These are phyloP conservation scores for Xerocomellus dryophilus DNA, from an alignment of 768 basidiomycete genomes.

Conservation along the genomic window DNA sequence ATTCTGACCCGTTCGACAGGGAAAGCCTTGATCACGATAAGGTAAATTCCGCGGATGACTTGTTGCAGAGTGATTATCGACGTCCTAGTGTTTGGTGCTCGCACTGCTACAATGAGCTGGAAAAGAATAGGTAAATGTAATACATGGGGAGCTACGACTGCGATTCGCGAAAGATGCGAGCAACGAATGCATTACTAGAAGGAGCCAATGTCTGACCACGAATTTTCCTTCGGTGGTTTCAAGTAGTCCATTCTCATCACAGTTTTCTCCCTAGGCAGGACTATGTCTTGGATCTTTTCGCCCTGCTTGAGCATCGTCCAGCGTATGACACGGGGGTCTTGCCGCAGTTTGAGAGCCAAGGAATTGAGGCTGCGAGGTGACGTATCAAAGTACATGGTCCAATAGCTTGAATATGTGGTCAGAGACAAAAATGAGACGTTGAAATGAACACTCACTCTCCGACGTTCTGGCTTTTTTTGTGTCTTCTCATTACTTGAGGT, in stretches of 20 bases:
- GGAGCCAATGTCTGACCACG: constrained; percentile 26
- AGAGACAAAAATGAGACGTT: not conserved
- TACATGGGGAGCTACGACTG: not conserved
- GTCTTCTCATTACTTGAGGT: constrained; percentile 70
- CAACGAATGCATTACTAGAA: constrained; percentile 4
- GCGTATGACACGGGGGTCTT: constrained; percentile 79
- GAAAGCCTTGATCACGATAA: not conserved
- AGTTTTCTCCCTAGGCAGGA: constrained; percentile 47
- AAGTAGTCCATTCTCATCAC: constrained; percentile 31
- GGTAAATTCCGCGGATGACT: not conserved
- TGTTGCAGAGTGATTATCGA: not conserved
- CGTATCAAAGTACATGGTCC: constrained; percentile 89
- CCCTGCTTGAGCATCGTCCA: constrained; percentile 81
- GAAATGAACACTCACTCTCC: constrained; percentile 69
- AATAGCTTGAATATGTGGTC: constrained; percentile 55
- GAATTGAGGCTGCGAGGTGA: constrained; percentile 65
- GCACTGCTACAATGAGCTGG: not conserved
- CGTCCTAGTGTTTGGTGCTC: not conserved
- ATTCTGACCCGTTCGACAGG: not conserved
- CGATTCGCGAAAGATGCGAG: not conserved
- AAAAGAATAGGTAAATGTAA: not conserved
- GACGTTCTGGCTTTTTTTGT: constrained; percentile 49
- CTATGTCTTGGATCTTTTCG: constrained; percentile 67
- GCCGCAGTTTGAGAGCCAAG: constrained; percentile 65
- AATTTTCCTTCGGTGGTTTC: constrained; percentile 18